phyloP scores from a whole-genome alignment of 2,329 filamentous ascomycete species.

The Cordyceps cateniannulata region DNA sequence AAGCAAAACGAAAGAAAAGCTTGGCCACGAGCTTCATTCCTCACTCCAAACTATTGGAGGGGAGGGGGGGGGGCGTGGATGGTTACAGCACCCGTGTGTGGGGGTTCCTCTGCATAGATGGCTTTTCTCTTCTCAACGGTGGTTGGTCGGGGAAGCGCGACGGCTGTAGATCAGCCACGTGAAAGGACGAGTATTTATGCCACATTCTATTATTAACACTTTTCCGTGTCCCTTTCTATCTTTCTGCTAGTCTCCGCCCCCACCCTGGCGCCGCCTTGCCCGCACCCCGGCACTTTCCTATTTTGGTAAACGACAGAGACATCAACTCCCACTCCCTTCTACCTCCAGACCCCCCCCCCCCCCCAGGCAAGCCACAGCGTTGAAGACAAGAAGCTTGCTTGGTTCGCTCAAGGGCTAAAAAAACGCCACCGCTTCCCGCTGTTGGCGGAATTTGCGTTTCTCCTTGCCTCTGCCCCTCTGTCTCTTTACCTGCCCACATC shows the following conservation, averaged over 20 bases:
- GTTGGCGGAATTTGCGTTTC: slow-evolving; percentile 7
- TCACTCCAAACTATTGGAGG: neutral
- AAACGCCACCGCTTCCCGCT: slow-evolving; percentile 3
- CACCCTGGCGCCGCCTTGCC: neutral
- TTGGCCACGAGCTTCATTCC: neutral
- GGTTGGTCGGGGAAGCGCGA: slow-evolving; percentile 6
- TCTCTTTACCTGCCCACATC: neutral
- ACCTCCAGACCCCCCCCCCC: neutral
- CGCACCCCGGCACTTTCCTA: neutral
- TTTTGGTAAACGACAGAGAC: slow-evolving; percentile 4
- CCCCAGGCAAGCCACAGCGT: neutral
- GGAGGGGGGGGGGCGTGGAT: neutral
- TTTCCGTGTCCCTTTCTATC: neutral
- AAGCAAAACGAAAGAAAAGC: neutral
- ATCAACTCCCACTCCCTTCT: neutral
- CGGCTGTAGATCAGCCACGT: neutral
- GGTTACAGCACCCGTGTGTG: neutral
- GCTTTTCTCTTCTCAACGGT: neutral
- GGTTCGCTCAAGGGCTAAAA: neutral
- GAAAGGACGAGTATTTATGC: slow-evolving; percentile 5
- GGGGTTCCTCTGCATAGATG: too few relatives aligned
- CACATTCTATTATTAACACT: slow-evolving; percentile 1
- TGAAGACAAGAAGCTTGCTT: neutral
- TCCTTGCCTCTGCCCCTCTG: neutral
- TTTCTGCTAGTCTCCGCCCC: neutral